Evolutionary conservation across 208 protist species (phyloP).

Genomic region (Acanthamoeba lenticulata): DNA sequence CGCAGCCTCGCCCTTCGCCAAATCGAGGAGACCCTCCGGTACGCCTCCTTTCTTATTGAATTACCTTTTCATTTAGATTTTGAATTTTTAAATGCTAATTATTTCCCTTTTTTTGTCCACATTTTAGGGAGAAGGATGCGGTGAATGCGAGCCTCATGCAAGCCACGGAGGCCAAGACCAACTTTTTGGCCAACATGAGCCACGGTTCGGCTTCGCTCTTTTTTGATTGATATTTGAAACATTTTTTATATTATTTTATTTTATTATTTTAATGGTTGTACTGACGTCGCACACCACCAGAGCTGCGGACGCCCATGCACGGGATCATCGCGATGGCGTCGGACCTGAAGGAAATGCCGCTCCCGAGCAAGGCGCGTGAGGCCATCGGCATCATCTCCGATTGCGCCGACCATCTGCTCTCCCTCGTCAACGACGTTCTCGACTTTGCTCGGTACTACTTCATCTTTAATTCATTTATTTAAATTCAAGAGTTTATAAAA

Average conservation of each 20-base stretch:
- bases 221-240: neutral
- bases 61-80: neutral
- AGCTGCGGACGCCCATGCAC: slow-evolving; percentile 47
- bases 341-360: neutral
- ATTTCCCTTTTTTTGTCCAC: neutral
- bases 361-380: neutral
- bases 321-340: slow-evolving; percentile 1
- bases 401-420: slow-evolving; percentile 13
- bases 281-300: neutral
- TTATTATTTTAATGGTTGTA: neutral
- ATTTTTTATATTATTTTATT: neutral
- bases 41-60: neutral
- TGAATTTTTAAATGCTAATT: neutral
- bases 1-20: neutral
- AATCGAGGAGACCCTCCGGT: neutral
- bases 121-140: slow-evolving; percentile 1
- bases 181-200: slow-evolving; percentile 53
- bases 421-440: slow-evolving; percentile 25
- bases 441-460: slow-evolving; percentile 47
- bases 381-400: slow-evolving; percentile 17
- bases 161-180: slow-evolving; percentile 24
- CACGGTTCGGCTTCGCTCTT: neutral
- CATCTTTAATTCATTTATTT: too few species aligned
- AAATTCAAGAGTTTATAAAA: too few species aligned
- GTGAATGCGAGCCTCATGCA: neutral